These are phyloP conservation scores for Citrus australasica DNA, from an alignment of 345 rosid genomes.

Conservation along the genomic window DNA sequence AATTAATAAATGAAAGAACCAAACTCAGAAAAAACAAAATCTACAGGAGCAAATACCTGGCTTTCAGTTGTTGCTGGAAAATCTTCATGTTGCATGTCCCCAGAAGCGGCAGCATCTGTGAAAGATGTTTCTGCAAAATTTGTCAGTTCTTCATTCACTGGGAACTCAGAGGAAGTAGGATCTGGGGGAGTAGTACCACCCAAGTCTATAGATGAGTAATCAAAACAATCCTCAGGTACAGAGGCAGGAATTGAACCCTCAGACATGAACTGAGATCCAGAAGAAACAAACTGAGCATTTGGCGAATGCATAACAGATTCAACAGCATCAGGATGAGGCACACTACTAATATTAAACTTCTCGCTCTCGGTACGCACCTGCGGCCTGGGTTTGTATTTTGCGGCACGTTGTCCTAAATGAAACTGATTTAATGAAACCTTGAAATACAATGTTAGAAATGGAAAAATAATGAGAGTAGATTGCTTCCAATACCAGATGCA, in stretches of 20 bases:
- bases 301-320: constrained; percentile 23
- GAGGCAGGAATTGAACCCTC: constrained; percentile 38
- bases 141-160: constrained; percentile 17
- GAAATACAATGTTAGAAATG: background rate
- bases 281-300: constrained; percentile 17
- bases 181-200: constrained; percentile 22
- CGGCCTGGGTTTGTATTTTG: constrained; percentile 48
- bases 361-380: constrained; percentile 26
- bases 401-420: constrained; percentile 31
- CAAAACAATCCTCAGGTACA: constrained; percentile 28
- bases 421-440: constrained; percentile 7
- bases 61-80: constrained; percentile 26
- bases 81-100: constrained; percentile 25
- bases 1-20: background rate
- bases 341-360: constrained; percentile 11
- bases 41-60: constrained; percentile 31
- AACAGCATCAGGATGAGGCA: constrained; percentile 17
- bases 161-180: constrained; percentile 26
- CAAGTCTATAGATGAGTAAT: constrained; percentile 32
- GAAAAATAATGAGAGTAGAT: background rate
- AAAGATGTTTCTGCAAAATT: constrained; percentile 20
- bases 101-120: constrained; percentile 18
- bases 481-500: constrained; percentile 31
- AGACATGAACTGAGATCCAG: constrained; percentile 23
- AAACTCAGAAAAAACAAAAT: background rate